Evolutionary conservation across 1,284 basidiomycete genomes (phyloP).

Genomic region (Ganoderma resinaceum): DNA sequence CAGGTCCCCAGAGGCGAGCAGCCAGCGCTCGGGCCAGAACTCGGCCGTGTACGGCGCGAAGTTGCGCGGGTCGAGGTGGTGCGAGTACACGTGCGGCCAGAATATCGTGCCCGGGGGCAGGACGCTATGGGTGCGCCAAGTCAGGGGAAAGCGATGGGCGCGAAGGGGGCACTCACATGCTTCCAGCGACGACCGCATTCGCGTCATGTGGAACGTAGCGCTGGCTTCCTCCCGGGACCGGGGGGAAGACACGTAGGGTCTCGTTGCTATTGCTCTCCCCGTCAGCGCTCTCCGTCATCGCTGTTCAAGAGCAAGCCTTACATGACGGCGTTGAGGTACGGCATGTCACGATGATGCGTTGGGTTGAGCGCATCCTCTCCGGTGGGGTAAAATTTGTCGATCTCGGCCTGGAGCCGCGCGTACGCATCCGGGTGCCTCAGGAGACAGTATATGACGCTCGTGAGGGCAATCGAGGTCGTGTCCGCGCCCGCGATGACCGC

Average conservation of each 20-base stretch:
- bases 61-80: slow-evolving; percentile 18
- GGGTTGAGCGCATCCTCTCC: slow-evolving; percentile 35
- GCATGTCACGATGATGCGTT: slow-evolving; percentile 34
- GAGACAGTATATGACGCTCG: slow-evolving; percentile 33
- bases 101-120: slow-evolving; percentile 9
- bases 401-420: slow-evolving; percentile 34
- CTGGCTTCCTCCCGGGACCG: slow-evolving; percentile 58
- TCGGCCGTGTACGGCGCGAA: slow-evolving; percentile 9
- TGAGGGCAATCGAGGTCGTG: slow-evolving; percentile 36
- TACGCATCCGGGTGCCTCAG: slow-evolving; percentile 30
- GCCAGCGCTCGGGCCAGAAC: slow-evolving; percentile 22
- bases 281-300: background rate
- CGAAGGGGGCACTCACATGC: slow-evolving; percentile 10
- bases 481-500: slow-evolving; percentile 41
- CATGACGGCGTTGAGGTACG: slow-evolving; percentile 37
- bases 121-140: background rate
- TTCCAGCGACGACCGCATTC: background rate
- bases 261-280: slow-evolving; percentile 55
- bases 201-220: slow-evolving; percentile 43
- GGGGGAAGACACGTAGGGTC: slow-evolving; percentile 59
- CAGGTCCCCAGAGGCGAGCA: slow-evolving; percentile 2
- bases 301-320: background rate
- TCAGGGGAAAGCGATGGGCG: background rate
- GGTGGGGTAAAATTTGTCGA: slow-evolving; percentile 39
- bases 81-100: slow-evolving; percentile 15